Percentiles rank a stretch among this genome's conserved stretches.
These are phyloP conservation scores for Sphaerulina vaccinii DNA, from an alignment of 2,329 filamentous ascomycete genomes.

Conservation along the genomic window DNA sequence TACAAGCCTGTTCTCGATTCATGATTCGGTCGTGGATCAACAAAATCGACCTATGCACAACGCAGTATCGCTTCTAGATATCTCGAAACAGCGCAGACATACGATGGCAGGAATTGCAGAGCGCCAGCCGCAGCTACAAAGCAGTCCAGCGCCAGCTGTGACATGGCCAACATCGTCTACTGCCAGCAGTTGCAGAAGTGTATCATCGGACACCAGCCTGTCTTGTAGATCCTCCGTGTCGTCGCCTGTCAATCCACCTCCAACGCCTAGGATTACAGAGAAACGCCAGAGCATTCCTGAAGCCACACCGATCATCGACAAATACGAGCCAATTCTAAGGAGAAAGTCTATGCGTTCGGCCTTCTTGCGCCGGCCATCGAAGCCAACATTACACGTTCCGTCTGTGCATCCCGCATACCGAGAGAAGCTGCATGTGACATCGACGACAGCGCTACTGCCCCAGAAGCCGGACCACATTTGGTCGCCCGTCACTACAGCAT, in stretches of 20 bases:
- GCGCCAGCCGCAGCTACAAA: neutral
- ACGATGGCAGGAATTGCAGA: neutral
- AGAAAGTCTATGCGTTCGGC: too few relatives aligned
- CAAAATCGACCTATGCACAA: neutral
- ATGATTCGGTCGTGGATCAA: neutral
- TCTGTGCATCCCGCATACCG: too few relatives aligned
- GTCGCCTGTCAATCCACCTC: neutral
- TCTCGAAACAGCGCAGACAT: neutral
- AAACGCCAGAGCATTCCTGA: neutral
- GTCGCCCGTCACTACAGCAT: too few relatives aligned
- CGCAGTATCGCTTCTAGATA: neutral
- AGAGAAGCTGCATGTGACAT: too few relatives aligned
- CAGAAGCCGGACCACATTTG: too few relatives aligned
- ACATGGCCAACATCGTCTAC: neutral
- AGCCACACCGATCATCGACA: too few relatives aligned
- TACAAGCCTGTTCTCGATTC: neutral
- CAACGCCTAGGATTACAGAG: neutral
- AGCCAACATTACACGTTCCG: too few relatives aligned
- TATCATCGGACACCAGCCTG: neutral
- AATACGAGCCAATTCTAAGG: too few relatives aligned
- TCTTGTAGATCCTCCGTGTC: conserved; percentile 6
- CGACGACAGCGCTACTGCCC: too few relatives aligned
- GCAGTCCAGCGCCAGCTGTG: neutral
- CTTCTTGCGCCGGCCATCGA: too few relatives aligned
- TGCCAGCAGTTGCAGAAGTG: conserved; percentile 4